Evolutionary conservation across 169 alveolate genomes (phyloP).

Genomic region (Besnoitia besnoiti): DNA sequence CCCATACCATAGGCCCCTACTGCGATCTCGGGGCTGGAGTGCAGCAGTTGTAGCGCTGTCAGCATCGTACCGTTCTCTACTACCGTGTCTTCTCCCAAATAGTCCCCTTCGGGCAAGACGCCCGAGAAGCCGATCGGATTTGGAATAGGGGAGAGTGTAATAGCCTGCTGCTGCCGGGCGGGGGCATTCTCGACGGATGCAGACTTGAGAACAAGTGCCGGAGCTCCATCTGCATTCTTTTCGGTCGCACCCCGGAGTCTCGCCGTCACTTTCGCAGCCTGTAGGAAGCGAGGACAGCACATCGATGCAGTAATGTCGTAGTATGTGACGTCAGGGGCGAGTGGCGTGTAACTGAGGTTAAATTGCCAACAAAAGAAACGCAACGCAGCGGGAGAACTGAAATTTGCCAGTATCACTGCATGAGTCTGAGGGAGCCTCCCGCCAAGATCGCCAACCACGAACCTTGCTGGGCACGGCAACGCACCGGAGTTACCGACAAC

Average conservation of each 20-base stretch:
- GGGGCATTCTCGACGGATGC: not conserved
- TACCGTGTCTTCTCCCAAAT: constrained; percentile 4
- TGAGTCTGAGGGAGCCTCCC: too few relatives aligned
- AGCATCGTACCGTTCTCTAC: not conserved
- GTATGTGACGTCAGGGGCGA: too few relatives aligned
- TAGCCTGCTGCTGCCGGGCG: constrained; percentile 17
- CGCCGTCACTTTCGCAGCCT: not conserved
- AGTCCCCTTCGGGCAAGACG: not conserved
- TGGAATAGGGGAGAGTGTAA: not conserved
- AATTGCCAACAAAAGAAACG: too few relatives aligned
- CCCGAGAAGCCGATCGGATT: not conserved
- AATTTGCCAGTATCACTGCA: too few relatives aligned
- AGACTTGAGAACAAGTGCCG: not conserved
- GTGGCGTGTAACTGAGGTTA: too few relatives aligned
- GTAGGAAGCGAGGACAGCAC: too few relatives aligned
- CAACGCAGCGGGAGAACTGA: too few relatives aligned
- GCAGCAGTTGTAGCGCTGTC: not conserved
- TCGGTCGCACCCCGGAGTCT: not conserved
- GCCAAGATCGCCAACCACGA: too few relatives aligned
- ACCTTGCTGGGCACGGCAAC: too few relatives aligned
- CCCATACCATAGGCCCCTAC: too few relatives aligned
- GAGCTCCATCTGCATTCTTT: not conserved
- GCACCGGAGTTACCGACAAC: too few relatives aligned
- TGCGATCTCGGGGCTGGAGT: not conserved
- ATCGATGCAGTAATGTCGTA: too few relatives aligned